Evolutionary conservation across 768 basidiomycete genomes (phyloP), one percentile per base, ranked within the genome.

Genomic region (Mycena pura): DNA sequence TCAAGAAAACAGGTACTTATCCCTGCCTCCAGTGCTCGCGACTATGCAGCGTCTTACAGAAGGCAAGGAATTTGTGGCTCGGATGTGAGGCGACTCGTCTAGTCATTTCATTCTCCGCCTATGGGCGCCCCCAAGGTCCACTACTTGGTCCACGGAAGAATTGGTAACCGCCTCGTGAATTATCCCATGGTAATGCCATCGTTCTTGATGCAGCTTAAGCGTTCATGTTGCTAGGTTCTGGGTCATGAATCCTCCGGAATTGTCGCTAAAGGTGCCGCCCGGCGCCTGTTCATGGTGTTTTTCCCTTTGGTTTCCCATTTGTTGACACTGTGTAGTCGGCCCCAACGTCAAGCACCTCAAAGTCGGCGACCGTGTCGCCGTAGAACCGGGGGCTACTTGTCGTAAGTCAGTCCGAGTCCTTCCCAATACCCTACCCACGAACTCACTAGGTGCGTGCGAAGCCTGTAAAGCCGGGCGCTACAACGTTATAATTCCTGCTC

Each of bases 181-280:
- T 83, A 83, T 34, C 93, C 93, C 0, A 95, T 94, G 90, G 92
- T 90, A 68, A 24, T 58, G 9, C 39, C 2, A 6, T 44, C n/a
- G 13, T 6, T 48, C 13, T 17, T 17, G 13, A 5, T 6, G 7
- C 3, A 24, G 41, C 46, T 15, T 49, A 22, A 15, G 21, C 32
- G n/a, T 29, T 51, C 41, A 55, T 34, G 15, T 25, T 46, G 22
- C 36, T 74, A 92, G 94, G 91, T 95, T 46, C 87, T 98, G 41
- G 96, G 96, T 19, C 96, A 99, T 70, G 96, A 99, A 78, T 94
- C 93, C 2, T 81, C 93, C 25, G 95, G 94, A 11, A 76, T 94
- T 45, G 76, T 97, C 48, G 78, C 77, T 55, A 89, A 88, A 79
- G 84, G 91, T 89, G 62, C 51, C 67, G 38, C 13, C 38, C 32